Conservation (phyloP, 1,284 basidiomycete species). For the Fistulina hepatica region DNA sequence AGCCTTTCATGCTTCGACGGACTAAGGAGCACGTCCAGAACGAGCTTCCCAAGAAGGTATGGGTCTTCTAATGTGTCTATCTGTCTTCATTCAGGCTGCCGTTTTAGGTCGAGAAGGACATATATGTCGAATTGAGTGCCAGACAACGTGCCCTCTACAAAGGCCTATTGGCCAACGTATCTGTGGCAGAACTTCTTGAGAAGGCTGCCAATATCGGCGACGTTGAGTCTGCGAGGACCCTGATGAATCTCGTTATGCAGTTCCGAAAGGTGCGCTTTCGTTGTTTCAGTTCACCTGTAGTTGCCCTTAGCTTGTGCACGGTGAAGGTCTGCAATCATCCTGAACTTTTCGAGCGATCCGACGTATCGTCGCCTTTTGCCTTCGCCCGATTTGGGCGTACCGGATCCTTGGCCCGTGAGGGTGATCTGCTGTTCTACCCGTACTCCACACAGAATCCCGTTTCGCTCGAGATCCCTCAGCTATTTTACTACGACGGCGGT, state of each 20-base stretch:
- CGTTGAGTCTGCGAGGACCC: constrained; percentile 79
- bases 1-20: constrained; percentile 97
- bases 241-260: constrained; percentile 99
- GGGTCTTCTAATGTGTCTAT: constrained; percentile 6
- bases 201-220: constrained; percentile 87
- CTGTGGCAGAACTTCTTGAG: constrained; percentile 88
- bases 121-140: constrained; percentile 91
- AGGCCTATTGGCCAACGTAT: constrained; percentile 85
- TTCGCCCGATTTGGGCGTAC: constrained; percentile 47
- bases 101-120: constrained; percentile 86
- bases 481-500: constrained; percentile 76
- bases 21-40: constrained; percentile 99
- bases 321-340: constrained; percentile 93
- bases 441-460: constrained; percentile 88
- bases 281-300: constrained; percentile 1
- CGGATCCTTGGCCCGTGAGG: constrained; percentile 58
- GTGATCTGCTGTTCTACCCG: constrained; percentile 72
- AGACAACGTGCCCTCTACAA: constrained; percentile 92
- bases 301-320: constrained; percentile 7
- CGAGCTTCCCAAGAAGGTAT: constrained; percentile 97
- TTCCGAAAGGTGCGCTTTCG: constrained; percentile 80
- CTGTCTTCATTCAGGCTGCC: constrained; percentile 1
- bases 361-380: constrained; percentile 88
- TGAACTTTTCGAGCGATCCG: constrained; percentile 95
- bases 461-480: constrained; percentile 62